phyloP scores from a whole-genome alignment of 257 asterid species.

The Scutellaria minor region DNA sequence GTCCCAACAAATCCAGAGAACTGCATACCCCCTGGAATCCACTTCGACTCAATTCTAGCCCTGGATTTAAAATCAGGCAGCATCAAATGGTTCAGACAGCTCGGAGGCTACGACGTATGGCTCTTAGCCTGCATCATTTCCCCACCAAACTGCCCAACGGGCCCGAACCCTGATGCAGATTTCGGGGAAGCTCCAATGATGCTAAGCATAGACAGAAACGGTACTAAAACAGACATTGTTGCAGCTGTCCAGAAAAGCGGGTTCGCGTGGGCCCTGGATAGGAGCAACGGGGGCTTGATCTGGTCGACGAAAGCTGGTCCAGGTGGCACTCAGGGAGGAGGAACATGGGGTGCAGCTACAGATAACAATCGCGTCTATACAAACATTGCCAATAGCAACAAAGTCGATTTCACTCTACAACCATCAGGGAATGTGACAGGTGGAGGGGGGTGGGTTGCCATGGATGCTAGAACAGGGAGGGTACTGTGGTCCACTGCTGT shows the following conservation, averaged over 20 bases:
- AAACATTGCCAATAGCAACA: constrained; percentile 44
- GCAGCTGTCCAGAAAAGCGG: constrained; percentile 67
- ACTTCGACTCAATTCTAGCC: constrained; percentile 53
- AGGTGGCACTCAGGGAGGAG: constrained; percentile 54
- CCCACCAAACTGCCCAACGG: constrained; percentile 52
- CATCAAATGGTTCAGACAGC: constrained; percentile 56
- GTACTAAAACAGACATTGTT: constrained; percentile 40
- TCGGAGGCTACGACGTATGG: constrained; percentile 69
- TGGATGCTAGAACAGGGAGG: constrained; percentile 54
- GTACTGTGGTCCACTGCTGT: constrained; percentile 60
- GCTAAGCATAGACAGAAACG: constrained; percentile 37
- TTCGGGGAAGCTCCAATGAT: constrained; percentile 66
- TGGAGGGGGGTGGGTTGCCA: constrained; percentile 61
- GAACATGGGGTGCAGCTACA: constrained; percentile 65
- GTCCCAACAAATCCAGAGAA: constrained; percentile 36
- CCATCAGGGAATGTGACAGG: constrained; percentile 46
- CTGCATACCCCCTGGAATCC: constrained; percentile 51
- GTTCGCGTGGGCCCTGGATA: constrained; percentile 55
- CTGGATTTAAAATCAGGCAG: constrained; percentile 44
- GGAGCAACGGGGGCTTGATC: constrained; percentile 44
- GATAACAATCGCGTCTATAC: constrained; percentile 51
- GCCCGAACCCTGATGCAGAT: constrained; percentile 54
- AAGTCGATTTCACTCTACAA: constrained; percentile 39
- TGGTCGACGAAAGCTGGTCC: constrained; percentile 62
- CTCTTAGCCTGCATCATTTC: constrained; percentile 41